A percentile compares a stretch with the other conserved stretches of the same genome.
Conservation (phyloP, 2,329 filamentous ascomycete species). For the Sclerotinia minor region DNA sequence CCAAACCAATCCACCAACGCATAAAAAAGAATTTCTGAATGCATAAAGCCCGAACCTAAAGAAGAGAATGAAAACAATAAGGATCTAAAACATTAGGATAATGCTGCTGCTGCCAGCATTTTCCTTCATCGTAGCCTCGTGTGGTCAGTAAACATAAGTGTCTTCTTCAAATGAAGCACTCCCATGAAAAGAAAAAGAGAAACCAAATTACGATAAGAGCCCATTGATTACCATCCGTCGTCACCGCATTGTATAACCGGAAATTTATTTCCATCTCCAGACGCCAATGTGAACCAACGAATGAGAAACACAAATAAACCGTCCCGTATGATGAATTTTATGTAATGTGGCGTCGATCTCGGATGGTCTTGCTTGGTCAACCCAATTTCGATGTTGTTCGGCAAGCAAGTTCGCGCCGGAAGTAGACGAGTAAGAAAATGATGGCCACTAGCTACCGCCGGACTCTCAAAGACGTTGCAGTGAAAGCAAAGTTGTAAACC, state of each 20-base stretch:
- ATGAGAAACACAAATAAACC: constrained; percentile 18
- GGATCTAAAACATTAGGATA: neutral
- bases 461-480: neutral
- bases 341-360: neutral
- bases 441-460: neutral
- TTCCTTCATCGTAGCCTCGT: neutral
- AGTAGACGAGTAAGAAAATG: neutral
- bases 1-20: neutral
- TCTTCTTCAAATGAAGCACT: neutral
- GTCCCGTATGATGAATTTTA: constrained; percentile 21
- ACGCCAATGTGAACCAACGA: constrained; percentile 24
- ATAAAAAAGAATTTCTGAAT: neutral
- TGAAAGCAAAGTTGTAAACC: neutral
- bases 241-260: constrained; percentile 9
- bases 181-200: neutral
- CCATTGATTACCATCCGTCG: constrained; percentile 11
- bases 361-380: neutral
- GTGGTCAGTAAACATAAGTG: neutral
- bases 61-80: constrained; percentile 2
- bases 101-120: neutral
- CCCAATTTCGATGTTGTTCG: neutral
- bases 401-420: neutral
- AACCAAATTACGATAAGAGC: constrained; percentile 2
- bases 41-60: neutral
- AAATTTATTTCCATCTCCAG: constrained; percentile 21